Evolutionary conservation across 23 red algal species (phyloP), one percentile per base, ranked within the genome.

Genomic region (Gracilaria caudata): DNA sequence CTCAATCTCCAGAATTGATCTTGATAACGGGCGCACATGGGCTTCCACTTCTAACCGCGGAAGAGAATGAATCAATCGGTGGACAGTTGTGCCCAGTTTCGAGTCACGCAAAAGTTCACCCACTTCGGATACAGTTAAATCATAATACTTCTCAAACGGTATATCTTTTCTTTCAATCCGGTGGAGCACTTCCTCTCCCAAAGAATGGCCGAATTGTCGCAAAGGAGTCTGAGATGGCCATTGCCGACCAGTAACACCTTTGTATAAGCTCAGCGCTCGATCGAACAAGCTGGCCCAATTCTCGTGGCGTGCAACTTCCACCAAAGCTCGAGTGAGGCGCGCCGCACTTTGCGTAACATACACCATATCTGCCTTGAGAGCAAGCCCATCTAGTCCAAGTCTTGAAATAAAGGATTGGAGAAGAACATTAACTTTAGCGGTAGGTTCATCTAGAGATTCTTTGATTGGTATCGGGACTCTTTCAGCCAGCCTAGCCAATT

Each of bases 141-240:
- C 90, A 8, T 94, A 82, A 73, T 92, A 97, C 36, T 64, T 84
- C 37, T 97, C 94, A 39, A 92, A 86, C 36, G 56, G 59, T 34
- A 93, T 77, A 65, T 93, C 93, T 60, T 95, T 95, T 51, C 93
- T 81, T 71, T 97, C 94, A 49, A 97, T 86, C 46, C 87, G 34
- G 54, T 81, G 86, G 6, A 90, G 74, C 20, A 79, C 79, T 39
- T 93, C 89, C 24, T 88, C 86, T 24, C 77, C 78, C 3, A 95
- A 2, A 24, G 35, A 32, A 47, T 44, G 16, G 13, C 54, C 57
- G 43, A 97, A 93, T 68, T 98, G 96, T 44, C 86, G 79, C 19
- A 98, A 85, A 29, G 96, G 89, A 74, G 81, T 80, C 53, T 94
- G 87, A 30, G 92, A 95, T 13, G 88, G 39, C 96, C 96, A 98